These are phyloP conservation scores for Sugiyamaella smithiae DNA, from an alignment of 805 yeast species.

Conservation along the genomic window DNA sequence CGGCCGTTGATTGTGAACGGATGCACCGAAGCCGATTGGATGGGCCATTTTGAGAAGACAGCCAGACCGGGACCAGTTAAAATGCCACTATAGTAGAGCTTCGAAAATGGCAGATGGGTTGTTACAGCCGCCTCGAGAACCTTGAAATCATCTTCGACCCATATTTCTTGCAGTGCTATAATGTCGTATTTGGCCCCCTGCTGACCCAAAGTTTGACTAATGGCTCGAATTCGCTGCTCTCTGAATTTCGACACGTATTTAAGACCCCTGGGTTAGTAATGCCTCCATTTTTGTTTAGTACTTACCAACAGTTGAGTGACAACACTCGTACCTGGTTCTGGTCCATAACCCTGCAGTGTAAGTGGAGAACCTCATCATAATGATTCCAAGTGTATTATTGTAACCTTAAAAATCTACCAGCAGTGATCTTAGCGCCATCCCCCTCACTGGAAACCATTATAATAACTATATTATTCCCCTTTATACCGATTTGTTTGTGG, in stretches of 20 bases:
- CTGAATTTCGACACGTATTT: conserved; percentile 77
- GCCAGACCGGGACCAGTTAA: conserved; percentile 92
- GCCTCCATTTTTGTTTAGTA: background rate
- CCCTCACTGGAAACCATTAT: no score
- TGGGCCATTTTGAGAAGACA: conserved; percentile 78
- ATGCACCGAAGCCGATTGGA: conserved; percentile 71
- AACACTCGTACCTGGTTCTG: conserved; percentile 23
- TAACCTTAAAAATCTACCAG: no score
- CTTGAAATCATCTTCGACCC: conserved; percentile 86
- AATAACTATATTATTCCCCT: no score
- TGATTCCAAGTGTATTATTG: no score
- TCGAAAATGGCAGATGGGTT: conserved; percentile 54
- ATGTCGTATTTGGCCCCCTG: conserved; percentile 61
- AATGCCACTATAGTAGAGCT: conserved; percentile 79
- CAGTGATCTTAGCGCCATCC: no score
- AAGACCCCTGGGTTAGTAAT: conserved; percentile 61
- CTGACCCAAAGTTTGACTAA: conserved; percentile 61
- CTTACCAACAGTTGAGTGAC: conserved; percentile 36
- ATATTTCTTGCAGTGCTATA: conserved; percentile 90
- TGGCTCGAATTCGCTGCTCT: conserved; percentile 60
- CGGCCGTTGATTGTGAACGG: conserved; percentile 91
- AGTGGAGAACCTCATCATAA: no score
- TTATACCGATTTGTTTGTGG: no score
- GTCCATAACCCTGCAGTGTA: conserved; percentile 4
- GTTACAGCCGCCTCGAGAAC: conserved; percentile 49